Conservation (phyloP, 805 yeast species). For the Candida methanosorbosa region DNA sequence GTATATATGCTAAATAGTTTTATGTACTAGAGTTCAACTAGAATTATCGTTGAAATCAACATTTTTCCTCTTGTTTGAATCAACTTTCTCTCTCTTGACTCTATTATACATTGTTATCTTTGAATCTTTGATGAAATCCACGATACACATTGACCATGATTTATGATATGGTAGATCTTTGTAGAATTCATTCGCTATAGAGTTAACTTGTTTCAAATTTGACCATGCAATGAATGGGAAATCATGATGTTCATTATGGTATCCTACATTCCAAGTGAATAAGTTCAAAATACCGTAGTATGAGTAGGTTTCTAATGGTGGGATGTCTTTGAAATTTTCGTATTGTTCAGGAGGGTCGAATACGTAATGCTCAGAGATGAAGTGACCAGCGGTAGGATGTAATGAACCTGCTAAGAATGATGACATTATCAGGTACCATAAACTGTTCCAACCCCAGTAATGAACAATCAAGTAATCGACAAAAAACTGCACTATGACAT, state of each 20-base stretch:
- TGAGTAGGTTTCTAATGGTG: constrained; percentile 78
- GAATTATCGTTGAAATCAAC: constrained; percentile 26
- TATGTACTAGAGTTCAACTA: constrained; percentile 10
- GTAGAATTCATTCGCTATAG: constrained; percentile 73
- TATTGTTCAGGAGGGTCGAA: constrained; percentile 42
- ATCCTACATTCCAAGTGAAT: constrained; percentile 88
- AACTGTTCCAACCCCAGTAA: constrained; percentile 55
- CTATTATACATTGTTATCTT: constrained; percentile 71
- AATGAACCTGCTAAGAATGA: constrained; percentile 85
- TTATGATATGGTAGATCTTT: constrained; percentile 68
- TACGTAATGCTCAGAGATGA: constrained; percentile 89
- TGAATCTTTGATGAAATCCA: constrained; percentile 60
- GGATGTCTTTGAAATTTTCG: constrained; percentile 23
- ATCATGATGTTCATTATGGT: constrained; percentile 93
- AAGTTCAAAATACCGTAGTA: constrained; percentile 76
- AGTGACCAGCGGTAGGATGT: constrained; percentile 94
- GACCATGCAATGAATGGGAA: constrained; percentile 94
- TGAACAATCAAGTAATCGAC: constrained; percentile 52
- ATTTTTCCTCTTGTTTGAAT: constrained; percentile 22
- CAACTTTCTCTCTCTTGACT: constrained; percentile 52
- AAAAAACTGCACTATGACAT: constrained; percentile 49
- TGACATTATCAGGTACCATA: constrained; percentile 60
- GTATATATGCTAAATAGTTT: too few species aligned
- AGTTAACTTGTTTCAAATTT: constrained; percentile 51
- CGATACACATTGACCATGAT: constrained; percentile 73